A percentile compares a stretch with the other conserved stretches of the same genome.
phyloP scores from a whole-genome alignment of 305 asterid genomes.

The Nicotiana rustica region DNA sequence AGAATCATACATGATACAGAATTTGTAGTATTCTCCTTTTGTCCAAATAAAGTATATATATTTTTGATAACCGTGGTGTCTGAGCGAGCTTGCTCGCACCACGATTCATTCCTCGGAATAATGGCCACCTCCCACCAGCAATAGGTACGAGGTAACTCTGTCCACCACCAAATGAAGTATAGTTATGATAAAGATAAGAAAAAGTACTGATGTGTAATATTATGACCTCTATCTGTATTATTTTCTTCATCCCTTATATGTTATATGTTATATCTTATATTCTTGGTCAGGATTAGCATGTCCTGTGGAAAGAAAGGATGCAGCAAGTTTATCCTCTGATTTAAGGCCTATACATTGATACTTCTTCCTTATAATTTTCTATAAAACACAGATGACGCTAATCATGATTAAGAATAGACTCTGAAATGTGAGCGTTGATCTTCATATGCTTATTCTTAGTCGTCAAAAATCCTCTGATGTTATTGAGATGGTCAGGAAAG shows the following conservation, averaged over 20 bases:
- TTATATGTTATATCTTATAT: background rate
- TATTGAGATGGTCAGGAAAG: too few relatives aligned
- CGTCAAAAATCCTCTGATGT: too few relatives aligned
- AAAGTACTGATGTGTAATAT: background rate
- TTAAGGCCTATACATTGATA: background rate
- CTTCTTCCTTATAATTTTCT: background rate
- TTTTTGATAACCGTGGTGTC: too few relatives aligned
- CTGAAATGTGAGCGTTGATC: background rate
- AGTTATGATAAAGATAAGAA: background rate
- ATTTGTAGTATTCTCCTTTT: background rate
- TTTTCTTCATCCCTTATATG: background rate
- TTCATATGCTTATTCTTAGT: background rate
- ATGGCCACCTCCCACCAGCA: too few relatives aligned
- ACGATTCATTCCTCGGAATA: too few relatives aligned
- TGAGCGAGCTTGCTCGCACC: too few relatives aligned
- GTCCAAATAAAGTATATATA: background rate
- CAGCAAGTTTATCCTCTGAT: background rate
- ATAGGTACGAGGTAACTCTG: too few relatives aligned
- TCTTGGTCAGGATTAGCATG: background rate
- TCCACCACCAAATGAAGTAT: background rate
- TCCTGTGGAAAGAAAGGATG: background rate
- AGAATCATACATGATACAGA: background rate
- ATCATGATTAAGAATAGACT: background rate
- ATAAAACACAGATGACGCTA: background rate
- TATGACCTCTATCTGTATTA: background rate